phyloP scores from a whole-genome alignment of 257 asterid species.

The Plantago major region DNA sequence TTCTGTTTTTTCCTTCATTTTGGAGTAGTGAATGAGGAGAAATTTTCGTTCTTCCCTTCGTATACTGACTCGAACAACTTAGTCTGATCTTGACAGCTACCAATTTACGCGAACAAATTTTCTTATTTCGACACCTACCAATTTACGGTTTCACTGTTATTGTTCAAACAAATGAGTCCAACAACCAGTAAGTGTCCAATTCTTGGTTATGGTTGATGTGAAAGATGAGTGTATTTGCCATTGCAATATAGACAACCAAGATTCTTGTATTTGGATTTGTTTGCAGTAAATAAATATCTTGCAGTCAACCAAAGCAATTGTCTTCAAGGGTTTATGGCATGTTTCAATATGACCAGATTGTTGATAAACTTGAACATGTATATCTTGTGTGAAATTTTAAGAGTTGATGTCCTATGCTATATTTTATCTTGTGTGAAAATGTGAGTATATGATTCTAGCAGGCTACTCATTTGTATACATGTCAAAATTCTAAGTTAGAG shows the following conservation, averaged over 20 bases:
- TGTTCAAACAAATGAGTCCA: neutral
- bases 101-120: too few relatives aligned
- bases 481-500: too few relatives aligned
- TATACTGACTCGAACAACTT: too few relatives aligned
- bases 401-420: neutral
- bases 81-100: too few relatives aligned
- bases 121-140: too few relatives aligned
- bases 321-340: constrained; percentile 2
- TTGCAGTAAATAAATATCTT: constrained; percentile 5
- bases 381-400: neutral
- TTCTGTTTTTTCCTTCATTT: neutral
- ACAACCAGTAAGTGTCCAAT: neutral
- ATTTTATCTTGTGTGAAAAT: neutral
- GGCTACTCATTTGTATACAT: neutral
- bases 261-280: constrained; percentile 40
- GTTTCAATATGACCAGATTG: too few relatives aligned
- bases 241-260: constrained; percentile 21
- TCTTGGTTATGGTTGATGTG: neutral
- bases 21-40: neutral
- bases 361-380: too few relatives aligned
- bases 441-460: neutral
- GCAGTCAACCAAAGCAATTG: constrained; percentile 1
- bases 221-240: neutral
- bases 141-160: too few relatives aligned
- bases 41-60: neutral